A percentile compares a stretch with the other conserved stretches of the same genome.
Evolutionary conservation across 257 asterid species (phyloP).

Genomic region (Anisodus acutangulus): DNA sequence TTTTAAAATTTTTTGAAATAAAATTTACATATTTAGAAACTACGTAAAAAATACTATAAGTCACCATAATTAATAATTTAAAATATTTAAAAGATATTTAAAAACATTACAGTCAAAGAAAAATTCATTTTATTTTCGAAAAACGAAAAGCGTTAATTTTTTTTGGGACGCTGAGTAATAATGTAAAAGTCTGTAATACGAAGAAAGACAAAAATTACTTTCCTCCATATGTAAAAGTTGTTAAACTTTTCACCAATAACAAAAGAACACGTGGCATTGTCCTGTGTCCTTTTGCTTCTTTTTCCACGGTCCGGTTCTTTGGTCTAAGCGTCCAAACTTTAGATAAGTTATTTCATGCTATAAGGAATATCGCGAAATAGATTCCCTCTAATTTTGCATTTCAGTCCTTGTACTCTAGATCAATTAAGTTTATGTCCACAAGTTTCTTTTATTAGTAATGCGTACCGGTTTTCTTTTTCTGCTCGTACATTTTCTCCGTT

Average conservation of each 20-base stretch:
- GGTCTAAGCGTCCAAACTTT: background rate
- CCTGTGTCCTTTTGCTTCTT: background rate
- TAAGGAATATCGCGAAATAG: background rate
- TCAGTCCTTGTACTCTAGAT: background rate
- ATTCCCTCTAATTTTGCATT: constrained; percentile 13
- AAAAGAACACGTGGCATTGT: background rate
- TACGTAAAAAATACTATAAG: too few species aligned
- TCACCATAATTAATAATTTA: too few species aligned
- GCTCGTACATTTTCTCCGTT: background rate
- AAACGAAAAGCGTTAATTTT: too few species aligned
- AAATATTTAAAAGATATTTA: too few species aligned
- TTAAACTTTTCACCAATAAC: background rate
- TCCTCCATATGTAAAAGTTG: background rate
- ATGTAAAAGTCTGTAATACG: background rate
- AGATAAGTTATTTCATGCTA: background rate
- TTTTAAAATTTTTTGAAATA: too few species aligned
- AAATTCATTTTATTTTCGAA: too few species aligned
- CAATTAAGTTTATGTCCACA: background rate
- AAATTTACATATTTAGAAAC: too few species aligned
- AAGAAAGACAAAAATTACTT: background rate
- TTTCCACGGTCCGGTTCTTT: background rate
- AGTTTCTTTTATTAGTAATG: background rate
- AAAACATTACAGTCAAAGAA: too few species aligned
- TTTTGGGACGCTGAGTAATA: too few species aligned
- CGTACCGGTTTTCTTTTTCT: too few species aligned